Evolutionary conservation across 2,329 filamentous ascomycete genomes (phyloP), one percentile per base, ranked within the genome.

Genomic region (Colletotrichum musae): DNA sequence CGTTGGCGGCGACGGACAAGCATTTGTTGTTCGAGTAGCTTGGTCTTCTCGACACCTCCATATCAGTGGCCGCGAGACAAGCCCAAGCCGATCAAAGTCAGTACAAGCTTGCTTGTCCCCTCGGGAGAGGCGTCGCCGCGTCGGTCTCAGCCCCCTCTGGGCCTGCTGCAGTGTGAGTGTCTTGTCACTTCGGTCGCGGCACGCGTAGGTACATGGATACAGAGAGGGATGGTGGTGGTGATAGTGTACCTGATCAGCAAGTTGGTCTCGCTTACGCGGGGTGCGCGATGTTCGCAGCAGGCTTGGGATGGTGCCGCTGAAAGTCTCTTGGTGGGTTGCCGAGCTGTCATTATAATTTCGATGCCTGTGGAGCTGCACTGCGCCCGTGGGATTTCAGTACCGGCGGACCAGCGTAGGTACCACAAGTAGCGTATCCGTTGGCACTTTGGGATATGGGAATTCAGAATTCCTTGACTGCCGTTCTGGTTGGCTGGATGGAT

Each of bases 61-160:
- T 48, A 16, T 18, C 45, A 48, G n/a, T 48, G 16, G 45, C 18
- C 10, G 45, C n/a, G 16, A 18, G n/a, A 16, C 18, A 13, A 18
- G 9, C 16, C n/a, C 18, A 21, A 48, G n/a, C 6, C 41, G 41
- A 4, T 15, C 41, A 43, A 43, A 15, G 45, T 16, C 45, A 4
- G n/a, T 12, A 48, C 45, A 43, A 43, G 45, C 26, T 18, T 18
- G 41, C 13, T 18, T 58, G 41, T 21, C 45, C 18, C 18, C 32
- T 56, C 36, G 18, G 53, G 32, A 56, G 32, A 58, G 39, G 54
- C 6, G 54, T n/a, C 54, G 24, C 21, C 48, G 41, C 41, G 41
- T 43, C 41, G 41, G 41, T 43, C 41, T 12, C 32, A 36, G 10
- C 12, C 21, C 16, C 12, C 21, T 16, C 18, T 48, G 45, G 45